Conservation (phyloP, 2,329 filamentous ascomycete genomes). For the Aureobasidium sp. region DNA sequence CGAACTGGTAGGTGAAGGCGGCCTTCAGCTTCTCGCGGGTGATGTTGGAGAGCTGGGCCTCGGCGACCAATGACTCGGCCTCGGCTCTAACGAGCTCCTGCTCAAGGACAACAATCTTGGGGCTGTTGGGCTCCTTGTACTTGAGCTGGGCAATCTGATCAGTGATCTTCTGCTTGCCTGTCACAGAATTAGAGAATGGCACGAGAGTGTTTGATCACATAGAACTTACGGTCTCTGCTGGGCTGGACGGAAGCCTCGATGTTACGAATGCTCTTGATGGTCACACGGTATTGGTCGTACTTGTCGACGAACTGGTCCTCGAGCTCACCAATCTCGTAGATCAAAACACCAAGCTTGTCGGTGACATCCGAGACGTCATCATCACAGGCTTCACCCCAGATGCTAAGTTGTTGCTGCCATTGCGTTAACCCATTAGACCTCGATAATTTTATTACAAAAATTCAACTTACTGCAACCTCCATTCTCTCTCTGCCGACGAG, state of each 20-base stretch:
- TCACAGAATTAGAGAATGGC: conserved; percentile 17
- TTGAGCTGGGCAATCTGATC: conserved; percentile 98
- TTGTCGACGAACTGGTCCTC: conserved; percentile 98
- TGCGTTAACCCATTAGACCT: conserved; percentile 19
- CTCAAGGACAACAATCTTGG: conserved; percentile 94
- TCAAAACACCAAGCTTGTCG: conserved; percentile 93
- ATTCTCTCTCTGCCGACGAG: conserved; percentile 91
- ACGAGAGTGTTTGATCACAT: not conserved
- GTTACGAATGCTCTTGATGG: conserved; percentile 98
- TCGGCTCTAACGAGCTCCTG: conserved; percentile 98
- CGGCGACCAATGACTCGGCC: conserved; percentile 96
- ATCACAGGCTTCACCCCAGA: conserved; percentile 93
- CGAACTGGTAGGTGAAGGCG: conserved; percentile 96
- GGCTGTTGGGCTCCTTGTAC: conserved; percentile 98
- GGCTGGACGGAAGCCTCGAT: conserved; percentile 98
- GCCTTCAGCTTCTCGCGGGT: conserved; percentile 99
- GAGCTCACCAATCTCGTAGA: conserved; percentile 97
- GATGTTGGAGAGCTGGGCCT: conserved; percentile 97
- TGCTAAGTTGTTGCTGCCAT: conserved; percentile 86
- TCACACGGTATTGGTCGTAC: conserved; percentile 98
- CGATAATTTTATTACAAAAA: not conserved
- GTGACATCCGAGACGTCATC: conserved; percentile 98
- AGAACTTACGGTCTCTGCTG: conserved; percentile 78
- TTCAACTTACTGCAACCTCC: conserved; percentile 81
- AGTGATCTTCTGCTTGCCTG: conserved; percentile 98